A percentile compares a stretch with the other conserved stretches of the same genome.
phyloP scores from a whole-genome alignment of 1,139 yeast species.

The Yamadazyma diospyri region DNA sequence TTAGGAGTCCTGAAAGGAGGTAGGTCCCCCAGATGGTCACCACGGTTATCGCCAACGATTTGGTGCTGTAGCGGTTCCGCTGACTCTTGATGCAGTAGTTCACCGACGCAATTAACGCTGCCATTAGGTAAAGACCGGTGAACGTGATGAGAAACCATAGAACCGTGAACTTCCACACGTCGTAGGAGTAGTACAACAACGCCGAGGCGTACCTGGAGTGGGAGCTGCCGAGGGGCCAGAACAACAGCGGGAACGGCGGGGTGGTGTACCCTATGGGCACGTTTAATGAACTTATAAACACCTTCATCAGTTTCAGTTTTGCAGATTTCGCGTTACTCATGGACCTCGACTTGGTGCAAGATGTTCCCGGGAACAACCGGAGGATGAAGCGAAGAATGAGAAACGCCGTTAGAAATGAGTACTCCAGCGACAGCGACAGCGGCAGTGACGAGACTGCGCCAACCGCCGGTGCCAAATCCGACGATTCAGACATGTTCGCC shows the following conservation, averaged over 20 bases:
- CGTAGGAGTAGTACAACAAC: slow-evolving; percentile 63
- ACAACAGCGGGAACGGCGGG: slow-evolving; percentile 79
- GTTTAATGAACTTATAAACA: slow-evolving; percentile 39
- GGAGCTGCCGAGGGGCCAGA: slow-evolving; percentile 61
- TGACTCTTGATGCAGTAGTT: slow-evolving; percentile 25
- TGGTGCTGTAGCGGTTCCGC: slow-evolving; percentile 14
- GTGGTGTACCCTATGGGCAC: slow-evolving; percentile 78
- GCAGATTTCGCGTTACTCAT: background rate
- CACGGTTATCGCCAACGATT: slow-evolving; percentile 8
- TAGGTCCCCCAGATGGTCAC: slow-evolving; percentile 45
- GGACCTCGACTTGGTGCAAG: slow-evolving; percentile 20
- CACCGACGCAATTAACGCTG: slow-evolving; percentile 62
- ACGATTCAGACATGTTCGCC: slow-evolving; percentile 42
- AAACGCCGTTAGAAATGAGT: slow-evolving; percentile 23
- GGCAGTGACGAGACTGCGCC: slow-evolving; percentile 9
- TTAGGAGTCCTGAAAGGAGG: slow-evolving; percentile 52
- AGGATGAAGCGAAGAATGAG: slow-evolving; percentile 19
- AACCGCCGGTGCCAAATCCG: slow-evolving; percentile 7
- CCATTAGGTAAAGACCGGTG: slow-evolving; percentile 56
- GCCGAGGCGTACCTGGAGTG: slow-evolving; percentile 44
- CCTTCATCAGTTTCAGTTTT: slow-evolving; percentile 10
- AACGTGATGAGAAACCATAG: slow-evolving; percentile 76
- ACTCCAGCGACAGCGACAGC: slow-evolving; percentile 24
- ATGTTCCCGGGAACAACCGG: slow-evolving; percentile 24
- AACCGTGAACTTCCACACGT: slow-evolving; percentile 83